Base-by-base conservation (phyloP, 805 yeast species). In the Komagataella ulmi region DNA sequence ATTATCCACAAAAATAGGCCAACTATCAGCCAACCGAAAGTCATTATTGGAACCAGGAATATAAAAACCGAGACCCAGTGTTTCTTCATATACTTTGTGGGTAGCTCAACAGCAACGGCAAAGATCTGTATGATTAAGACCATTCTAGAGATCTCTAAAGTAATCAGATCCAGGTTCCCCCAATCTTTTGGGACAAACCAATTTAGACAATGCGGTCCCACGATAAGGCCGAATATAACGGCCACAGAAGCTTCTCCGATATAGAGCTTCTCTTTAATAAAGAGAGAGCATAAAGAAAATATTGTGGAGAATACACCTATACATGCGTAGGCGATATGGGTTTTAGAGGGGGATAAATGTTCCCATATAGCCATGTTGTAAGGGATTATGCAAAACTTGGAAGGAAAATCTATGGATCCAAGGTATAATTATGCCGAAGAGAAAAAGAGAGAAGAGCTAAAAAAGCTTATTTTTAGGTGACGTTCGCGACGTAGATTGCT, bases 71-170 rank as follows among this genome's bases (percentile, higher is more conserved):
- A 74, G 23, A 65, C 56, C 81, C 84, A 80, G 57, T 80, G 81
- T 51, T 74, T 74, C 58, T 72, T 68, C 69, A 83, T 72, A 58
- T 83, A 83, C 57, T 79, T 79, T 49, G 80, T 74, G 7, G 90
- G 90, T 53, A 83, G 70, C 63, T 83, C 88, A 40, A 82, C 86
- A 2, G 88, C 83, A 44, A 81, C 85, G 2, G 87, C 80, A 52
- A 81, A 81, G 49, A 83, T 80, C 68, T 84, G 89, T 54, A 84
- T 77, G 57, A 85, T 81, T 54, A 83, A 68, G 12, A 83, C 83
- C 3, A 84, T 75, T 46, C 88, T 68, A 54, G 83, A 72, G 40
- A 81, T 69, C 55, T 80, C 83, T 56, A 77, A 63, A 0, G 86
- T 80, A 49, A 81, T 70, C 50, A 69, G 69, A 50, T 74, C 76